Percentiles rank a stretch among this genome's conserved stretches.
Conservation (phyloP, 2,329 filamentous ascomycete species). For the Mycosphaerella sp. region DNA sequence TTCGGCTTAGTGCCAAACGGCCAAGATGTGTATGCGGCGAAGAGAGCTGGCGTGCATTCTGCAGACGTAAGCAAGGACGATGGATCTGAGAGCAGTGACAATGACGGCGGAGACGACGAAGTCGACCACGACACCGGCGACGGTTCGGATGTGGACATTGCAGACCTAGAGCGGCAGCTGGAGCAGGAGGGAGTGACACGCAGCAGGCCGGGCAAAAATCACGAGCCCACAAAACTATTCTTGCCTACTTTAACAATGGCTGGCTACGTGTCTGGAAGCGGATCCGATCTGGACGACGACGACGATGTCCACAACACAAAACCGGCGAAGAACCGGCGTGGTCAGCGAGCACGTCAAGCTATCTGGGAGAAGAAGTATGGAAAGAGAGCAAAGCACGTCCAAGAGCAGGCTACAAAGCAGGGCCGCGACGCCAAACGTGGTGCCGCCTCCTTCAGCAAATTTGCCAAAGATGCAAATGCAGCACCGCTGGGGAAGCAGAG, state of each 20-base stretch:
- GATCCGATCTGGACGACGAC: constrained; percentile 58
- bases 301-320: constrained; percentile 43
- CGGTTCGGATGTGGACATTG: constrained; percentile 20
- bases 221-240: constrained; percentile 50
- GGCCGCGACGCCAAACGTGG: constrained; percentile 56
- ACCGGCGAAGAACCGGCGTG: constrained; percentile 64
- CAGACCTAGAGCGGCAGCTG: constrained; percentile 24
- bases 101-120: constrained; percentile 34
- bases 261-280: constrained; percentile 71
- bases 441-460: constrained; percentile 35
- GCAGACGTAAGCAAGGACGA: constrained; percentile 15
- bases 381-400: constrained; percentile 59
- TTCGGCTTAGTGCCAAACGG: constrained; percentile 29
- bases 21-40: constrained; percentile 11
- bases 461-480: constrained; percentile 18
- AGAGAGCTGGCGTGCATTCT: neutral
- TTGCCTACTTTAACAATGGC: constrained; percentile 68
- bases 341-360: constrained; percentile 69
- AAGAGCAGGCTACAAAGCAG: constrained; percentile 44
- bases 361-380: constrained; percentile 79
- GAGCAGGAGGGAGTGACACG: constrained; percentile 22
- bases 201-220: constrained; percentile 12
- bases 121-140: constrained; percentile 19
- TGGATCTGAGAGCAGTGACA: neutral
- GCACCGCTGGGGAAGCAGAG: constrained; percentile 13